Percentiles rank a stretch among this genome's conserved stretches.
These are phyloP conservation scores for Colletotrichum agaves DNA, from an alignment of 2,329 filamentous ascomycete genomes.

Conservation along the genomic window DNA sequence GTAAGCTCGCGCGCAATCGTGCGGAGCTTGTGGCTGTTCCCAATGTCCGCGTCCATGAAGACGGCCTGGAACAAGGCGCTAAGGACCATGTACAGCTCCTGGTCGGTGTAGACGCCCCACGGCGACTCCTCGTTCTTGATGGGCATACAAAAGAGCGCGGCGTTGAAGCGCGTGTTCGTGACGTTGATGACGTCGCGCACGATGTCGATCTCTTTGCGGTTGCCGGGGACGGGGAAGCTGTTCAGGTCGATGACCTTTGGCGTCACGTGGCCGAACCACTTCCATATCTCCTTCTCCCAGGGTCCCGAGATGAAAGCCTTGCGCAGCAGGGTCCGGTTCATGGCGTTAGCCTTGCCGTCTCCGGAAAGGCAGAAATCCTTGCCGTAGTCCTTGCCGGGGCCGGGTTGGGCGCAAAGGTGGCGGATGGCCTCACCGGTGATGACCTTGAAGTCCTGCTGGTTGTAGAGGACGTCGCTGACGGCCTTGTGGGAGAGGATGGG, in stretches of 20 bases:
- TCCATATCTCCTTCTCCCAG: slow-evolving; percentile 38
- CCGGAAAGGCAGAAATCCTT: slow-evolving; percentile 62
- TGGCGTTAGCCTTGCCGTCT: slow-evolving; percentile 51
- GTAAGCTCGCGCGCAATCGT: slow-evolving; percentile 60
- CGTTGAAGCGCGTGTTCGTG: slow-evolving; percentile 64
- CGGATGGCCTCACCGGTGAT: slow-evolving; percentile 67
- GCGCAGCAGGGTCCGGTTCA: slow-evolving; percentile 54
- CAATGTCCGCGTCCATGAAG: slow-evolving; percentile 66
- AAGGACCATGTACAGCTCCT: slow-evolving; percentile 67
- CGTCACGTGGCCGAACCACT: slow-evolving; percentile 40
- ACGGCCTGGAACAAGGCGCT: slow-evolving; percentile 65
- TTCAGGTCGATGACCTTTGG: slow-evolving; percentile 44
- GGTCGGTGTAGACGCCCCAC: slow-evolving; percentile 64
- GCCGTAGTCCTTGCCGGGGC: slow-evolving; percentile 39
- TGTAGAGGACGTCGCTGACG: slow-evolving; percentile 62
- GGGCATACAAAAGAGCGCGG: slow-evolving; percentile 64
- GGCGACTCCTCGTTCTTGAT: slow-evolving; percentile 64
- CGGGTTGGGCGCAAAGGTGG: slow-evolving; percentile 62
- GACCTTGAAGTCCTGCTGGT: slow-evolving; percentile 66
- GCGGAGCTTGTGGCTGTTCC: slow-evolving; percentile 66
- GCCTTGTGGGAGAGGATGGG: slow-evolving; percentile 64
- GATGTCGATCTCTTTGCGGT: slow-evolving; percentile 47
- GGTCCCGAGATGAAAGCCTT: slow-evolving; percentile 48
- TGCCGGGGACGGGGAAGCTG: slow-evolving; percentile 40
- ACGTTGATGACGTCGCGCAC: slow-evolving; percentile 61